Conservation (phyloP, 768 basidiomycete genomes). For the Lentinus tigrinus region DNA sequence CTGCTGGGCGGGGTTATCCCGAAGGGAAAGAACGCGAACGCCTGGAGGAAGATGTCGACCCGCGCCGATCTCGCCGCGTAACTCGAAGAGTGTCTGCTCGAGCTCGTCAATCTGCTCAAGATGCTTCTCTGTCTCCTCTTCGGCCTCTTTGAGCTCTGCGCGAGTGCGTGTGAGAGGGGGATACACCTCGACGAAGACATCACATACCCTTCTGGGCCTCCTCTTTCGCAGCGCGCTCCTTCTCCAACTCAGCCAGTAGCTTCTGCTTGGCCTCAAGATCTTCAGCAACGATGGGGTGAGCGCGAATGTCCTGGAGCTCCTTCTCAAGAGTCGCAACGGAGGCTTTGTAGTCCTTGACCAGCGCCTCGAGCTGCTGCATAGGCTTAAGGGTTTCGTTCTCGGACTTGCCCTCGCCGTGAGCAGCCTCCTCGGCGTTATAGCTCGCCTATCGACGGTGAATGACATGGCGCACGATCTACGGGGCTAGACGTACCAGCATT, state of each 20-base stretch:
- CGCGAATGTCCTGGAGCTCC: conserved; percentile 47
- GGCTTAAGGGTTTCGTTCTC: conserved; percentile 42
- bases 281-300: conserved; percentile 28
- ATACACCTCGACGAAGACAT: background rate
- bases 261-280: conserved; percentile 29
- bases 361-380: conserved; percentile 52
- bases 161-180: background rate
- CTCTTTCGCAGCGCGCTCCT: conserved; percentile 35
- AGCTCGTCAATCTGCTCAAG: conserved; percentile 62
- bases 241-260: conserved; percentile 38
- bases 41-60: conserved; percentile 76
- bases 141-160: conserved; percentile 46
- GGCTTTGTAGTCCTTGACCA: conserved; percentile 55
- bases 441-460: conserved; percentile 44
- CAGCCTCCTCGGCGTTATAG: conserved; percentile 57
- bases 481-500: conserved; percentile 57
- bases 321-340: conserved; percentile 44
- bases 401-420: conserved; percentile 25
- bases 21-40: conserved; percentile 64
- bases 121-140: conserved; percentile 36
- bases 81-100: conserved; percentile 77
- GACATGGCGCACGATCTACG: too few relatives aligned
- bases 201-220: conserved; percentile 36
- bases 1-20: conserved; percentile 79
- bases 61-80: conserved; percentile 71